phyloP scores from a whole-genome alignment of 2,329 filamentous ascomycete genomes.

The Aureobasidium leucospermi region DNA sequence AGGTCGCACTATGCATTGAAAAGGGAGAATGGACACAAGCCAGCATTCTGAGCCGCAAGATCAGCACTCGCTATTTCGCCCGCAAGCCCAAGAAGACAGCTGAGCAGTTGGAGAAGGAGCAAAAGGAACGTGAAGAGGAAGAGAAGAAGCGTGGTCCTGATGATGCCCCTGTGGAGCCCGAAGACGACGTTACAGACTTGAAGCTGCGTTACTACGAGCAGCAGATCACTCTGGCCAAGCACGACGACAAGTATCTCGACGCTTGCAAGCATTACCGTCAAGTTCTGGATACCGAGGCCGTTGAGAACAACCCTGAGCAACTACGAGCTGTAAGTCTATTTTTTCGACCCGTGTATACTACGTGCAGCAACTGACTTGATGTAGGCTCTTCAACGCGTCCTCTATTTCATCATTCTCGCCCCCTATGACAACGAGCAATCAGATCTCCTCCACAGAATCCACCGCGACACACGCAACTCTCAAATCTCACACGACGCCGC shows the following conservation, averaged over 20 bases:
- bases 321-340: slow-evolving; percentile 64
- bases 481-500: slow-evolving; percentile 69
- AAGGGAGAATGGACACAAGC: slow-evolving; percentile 95
- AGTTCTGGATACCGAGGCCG: slow-evolving; percentile 89
- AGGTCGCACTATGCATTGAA: slow-evolving; percentile 91
- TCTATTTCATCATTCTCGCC: slow-evolving; percentile 94
- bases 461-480: slow-evolving; percentile 73
- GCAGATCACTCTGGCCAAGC: slow-evolving; percentile 90
- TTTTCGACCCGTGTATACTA: slow-evolving; percentile 16
- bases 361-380: not conserved
- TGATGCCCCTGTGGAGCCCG: slow-evolving; percentile 63
- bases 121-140: slow-evolving; percentile 77
- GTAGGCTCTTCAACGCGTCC: slow-evolving; percentile 83
- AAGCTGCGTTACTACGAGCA: slow-evolving; percentile 97
- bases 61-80: slow-evolving; percentile 86
- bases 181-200: slow-evolving; percentile 89
- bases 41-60: slow-evolving; percentile 88
- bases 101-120: slow-evolving; percentile 84
- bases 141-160: slow-evolving; percentile 74
- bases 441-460: slow-evolving; percentile 88
- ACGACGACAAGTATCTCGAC: slow-evolving; percentile 94
- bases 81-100: slow-evolving; percentile 85
- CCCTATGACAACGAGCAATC: slow-evolving; percentile 98
- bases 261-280: slow-evolving; percentile 98
- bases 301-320: slow-evolving; percentile 81